Evolutionary conservation across 2,329 filamentous ascomycete species (phyloP), one percentile per base, ranked within the genome.

Genomic region (Pseudohalonectria lignicola): DNA sequence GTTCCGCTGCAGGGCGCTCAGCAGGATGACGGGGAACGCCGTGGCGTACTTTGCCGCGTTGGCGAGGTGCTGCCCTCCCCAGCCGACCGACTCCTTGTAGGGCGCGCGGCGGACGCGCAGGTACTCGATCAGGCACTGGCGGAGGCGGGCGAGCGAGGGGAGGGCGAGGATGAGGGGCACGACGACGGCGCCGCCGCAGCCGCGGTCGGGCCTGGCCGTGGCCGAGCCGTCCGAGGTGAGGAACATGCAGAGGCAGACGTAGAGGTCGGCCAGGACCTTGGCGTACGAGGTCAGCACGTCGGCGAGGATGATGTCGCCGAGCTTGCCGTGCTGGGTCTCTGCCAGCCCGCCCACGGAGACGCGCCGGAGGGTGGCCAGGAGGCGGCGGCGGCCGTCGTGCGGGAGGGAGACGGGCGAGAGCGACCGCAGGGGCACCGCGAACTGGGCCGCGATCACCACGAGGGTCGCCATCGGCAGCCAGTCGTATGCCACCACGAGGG

Each of bases 1-100:
- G 65, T 56, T 77, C 43, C 84, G 73, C 62, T 87, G 79, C 53
- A 92, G 59, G 2, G 86, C 79, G 42, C 77, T 80, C 38, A 94
- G 68, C 31, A 90, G 68, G 49, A 96, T 84, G 39, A 96, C 88
- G 3, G 92, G 92, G 52, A 96, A 94, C 0, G 90, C 86, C 9
- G 79, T 87, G n/a, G 82, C 75, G 60, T 98, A 98, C 61, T 98
- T 98, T 50, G 86, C 63, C 9, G 90, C 90, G 68, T 98, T 98
- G 55, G 86, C 87, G 21, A 95, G 67, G 58, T 95, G 87, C 55
- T 90, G 84, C 5, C 84, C 83, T 21, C 84, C 86, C 78, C 80
- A 87, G 23, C 81, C 84, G 4, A 65, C 63, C 1, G 69, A 60
- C 46, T 68, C 71, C 53, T 67, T 71, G 46, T 62, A 64, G 15